Percentiles rank a stretch among this genome's conserved stretches.
Conservation (phyloP, 2,329 filamentous ascomycete species). For the Tothia fuscella region DNA sequence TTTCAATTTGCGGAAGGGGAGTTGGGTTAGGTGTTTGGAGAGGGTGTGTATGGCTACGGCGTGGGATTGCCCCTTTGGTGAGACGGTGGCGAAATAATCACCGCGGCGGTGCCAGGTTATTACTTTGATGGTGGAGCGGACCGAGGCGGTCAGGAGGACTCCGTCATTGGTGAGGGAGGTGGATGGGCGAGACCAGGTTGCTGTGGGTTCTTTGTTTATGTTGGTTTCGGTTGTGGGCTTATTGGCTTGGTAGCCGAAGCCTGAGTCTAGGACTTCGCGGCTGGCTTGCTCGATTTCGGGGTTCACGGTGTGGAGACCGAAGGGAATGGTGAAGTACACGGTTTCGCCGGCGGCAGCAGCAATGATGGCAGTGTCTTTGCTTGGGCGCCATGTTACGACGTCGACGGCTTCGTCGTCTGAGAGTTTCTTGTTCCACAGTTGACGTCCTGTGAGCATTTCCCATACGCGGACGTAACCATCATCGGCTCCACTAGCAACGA, state of each 20-base stretch:
- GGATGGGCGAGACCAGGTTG: constrained; percentile 74
- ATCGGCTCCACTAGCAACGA: constrained; percentile 83
- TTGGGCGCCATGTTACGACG: constrained; percentile 79
- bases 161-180: constrained; percentile 62
- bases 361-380: constrained; percentile 66
- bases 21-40: constrained; percentile 87
- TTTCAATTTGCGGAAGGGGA: constrained; percentile 71
- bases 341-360: constrained; percentile 76
- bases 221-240: constrained; percentile 39
- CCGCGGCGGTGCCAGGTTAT: constrained; percentile 89
- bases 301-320: constrained; percentile 47
- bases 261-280: constrained; percentile 66
- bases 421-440: constrained; percentile 74
- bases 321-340: constrained; percentile 68
- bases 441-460: constrained; percentile 74
- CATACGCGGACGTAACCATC: constrained; percentile 87
- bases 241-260: constrained; percentile 84
- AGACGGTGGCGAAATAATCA: constrained; percentile 89
- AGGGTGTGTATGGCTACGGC: constrained; percentile 91
- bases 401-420: constrained; percentile 62
- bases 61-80: constrained; percentile 61
- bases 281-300: constrained; percentile 64
- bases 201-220: constrained; percentile 59
- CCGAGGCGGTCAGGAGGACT: constrained; percentile 67
- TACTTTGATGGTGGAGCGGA: constrained; percentile 71